Percentiles rank a stretch among this genome's conserved stretches.
Conservation (phyloP, 2,329 filamentous ascomycete genomes). For the Cytospora chrysosperma region DNA sequence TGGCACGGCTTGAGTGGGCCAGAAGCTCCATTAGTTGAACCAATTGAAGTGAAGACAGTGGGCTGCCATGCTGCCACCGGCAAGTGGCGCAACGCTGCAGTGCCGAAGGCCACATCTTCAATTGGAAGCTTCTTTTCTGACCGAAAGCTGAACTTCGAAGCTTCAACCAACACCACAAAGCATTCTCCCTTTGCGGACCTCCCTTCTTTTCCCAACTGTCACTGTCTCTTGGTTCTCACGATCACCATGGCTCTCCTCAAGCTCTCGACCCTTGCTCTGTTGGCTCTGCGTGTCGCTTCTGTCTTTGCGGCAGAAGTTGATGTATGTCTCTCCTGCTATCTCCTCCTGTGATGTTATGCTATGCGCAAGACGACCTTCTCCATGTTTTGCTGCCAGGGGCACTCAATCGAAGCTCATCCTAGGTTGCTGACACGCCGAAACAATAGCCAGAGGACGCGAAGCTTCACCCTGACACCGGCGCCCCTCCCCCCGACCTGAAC, state of each 20-base stretch:
- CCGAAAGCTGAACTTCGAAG: conserved; percentile 1
- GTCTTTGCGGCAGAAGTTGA: conserved; percentile 59
- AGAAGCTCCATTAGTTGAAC: conserved; percentile 7
- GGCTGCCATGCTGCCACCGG: conserved; percentile 13
- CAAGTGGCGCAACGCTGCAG: conserved; percentile 13
- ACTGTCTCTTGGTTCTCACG: conserved; percentile 26
- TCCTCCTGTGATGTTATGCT: not conserved
- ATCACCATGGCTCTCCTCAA: conserved; percentile 70
- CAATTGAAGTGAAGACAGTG: not conserved
- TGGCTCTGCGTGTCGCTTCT: conserved; percentile 67
- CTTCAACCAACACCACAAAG: conserved; percentile 16
- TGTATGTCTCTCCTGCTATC: conserved; percentile 44
- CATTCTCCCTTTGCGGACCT: conserved; percentile 17
- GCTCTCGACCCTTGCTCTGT: conserved; percentile 68
- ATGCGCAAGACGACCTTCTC: not conserved
- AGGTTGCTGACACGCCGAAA: conserved; percentile 6
- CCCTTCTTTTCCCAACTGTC: conserved; percentile 12
- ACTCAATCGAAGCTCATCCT: conserved; percentile 20
- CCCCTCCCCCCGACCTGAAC: conserved; percentile 49
- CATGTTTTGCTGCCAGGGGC: conserved; percentile 2
- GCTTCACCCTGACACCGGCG: conserved; percentile 26
- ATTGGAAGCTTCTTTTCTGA: conserved; percentile 19
- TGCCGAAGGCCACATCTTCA: conserved; percentile 25
- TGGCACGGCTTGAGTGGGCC: not conserved
- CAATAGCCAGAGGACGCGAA: conserved; percentile 28